phyloP scores from a whole-genome alignment of 2,329 filamentous ascomycete species.

The Penicillium fuscoglaucum region DNA sequence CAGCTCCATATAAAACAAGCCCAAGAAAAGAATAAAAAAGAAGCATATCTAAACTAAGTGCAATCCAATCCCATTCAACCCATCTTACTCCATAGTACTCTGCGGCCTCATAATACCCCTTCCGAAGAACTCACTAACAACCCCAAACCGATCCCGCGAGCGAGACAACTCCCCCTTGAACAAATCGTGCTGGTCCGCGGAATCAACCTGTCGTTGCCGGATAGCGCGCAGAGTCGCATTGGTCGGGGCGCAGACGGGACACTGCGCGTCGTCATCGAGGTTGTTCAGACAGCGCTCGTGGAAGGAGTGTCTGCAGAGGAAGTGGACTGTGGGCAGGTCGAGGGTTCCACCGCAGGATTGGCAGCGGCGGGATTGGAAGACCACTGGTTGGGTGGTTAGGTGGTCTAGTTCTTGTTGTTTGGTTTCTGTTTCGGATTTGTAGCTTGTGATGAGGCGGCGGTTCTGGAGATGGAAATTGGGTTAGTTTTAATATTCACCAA shows the following conservation, averaged over 20 bases:
- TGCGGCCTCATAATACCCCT: slow-evolving; percentile 75
- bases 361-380: slow-evolving; percentile 89
- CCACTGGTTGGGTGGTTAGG: slow-evolving; percentile 73
- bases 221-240: slow-evolving; percentile 90
- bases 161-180: slow-evolving; percentile 78
- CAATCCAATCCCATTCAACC: slow-evolving; percentile 3
- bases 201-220: slow-evolving; percentile 80
- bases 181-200: slow-evolving; percentile 81
- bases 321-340: slow-evolving; percentile 89
- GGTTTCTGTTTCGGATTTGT: slow-evolving; percentile 77
- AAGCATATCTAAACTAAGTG: slow-evolving; percentile 5
- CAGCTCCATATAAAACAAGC: background rate
- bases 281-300: slow-evolving; percentile 84
- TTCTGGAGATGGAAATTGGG: slow-evolving; percentile 55
- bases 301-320: slow-evolving; percentile 95
- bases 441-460: slow-evolving; percentile 75
- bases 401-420: slow-evolving; percentile 78
- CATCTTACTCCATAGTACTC: slow-evolving; percentile 34
- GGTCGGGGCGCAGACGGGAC: slow-evolving; percentile 77
- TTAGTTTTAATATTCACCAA: slow-evolving; percentile 16
- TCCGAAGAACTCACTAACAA: slow-evolving; percentile 92
- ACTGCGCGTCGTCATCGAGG: slow-evolving; percentile 69
- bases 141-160: slow-evolving; percentile 82
- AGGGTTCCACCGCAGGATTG: slow-evolving; percentile 75
- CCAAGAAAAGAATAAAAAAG: background rate